Base-by-base conservation (phyloP, 495 filamentous ascomycete genomes). In the Glutinoglossum americanum region DNA sequence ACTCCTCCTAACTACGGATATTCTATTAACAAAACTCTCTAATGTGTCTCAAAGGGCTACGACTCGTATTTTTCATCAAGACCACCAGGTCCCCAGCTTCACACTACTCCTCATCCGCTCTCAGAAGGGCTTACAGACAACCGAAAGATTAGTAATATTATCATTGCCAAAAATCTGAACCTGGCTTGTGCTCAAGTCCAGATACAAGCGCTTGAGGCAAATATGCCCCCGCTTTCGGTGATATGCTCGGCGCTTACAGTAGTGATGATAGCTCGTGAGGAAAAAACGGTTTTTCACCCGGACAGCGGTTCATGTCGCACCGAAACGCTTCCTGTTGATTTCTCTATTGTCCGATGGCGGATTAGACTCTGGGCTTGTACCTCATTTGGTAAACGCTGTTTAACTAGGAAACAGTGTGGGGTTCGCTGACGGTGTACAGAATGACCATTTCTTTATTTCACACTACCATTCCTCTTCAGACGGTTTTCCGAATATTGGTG, bases 381-480 rank as follows among this genome's bases (percentile, higher is more conserved):
- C 56, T 44, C 76, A 81, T 64, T 59, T 81, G 39, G 77, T 80
- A 35, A 49, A 69, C 60, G 13, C 23, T 3, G 2, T 32, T 30
- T 6, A 32, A n/a, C 3, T 2, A 15, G 28, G 15, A 13, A 53
- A 1, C 8, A 2, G 23, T 30, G 26, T 13, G 9, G 19, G 4
- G 21, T n/a, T n/a, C n/a, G 19, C 49, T 53, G 13, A 53, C 49
- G 15, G 49, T 15, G 37, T 37, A 56, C 28, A 94, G 72, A 87
- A 84, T 64, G 89, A 96, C 57, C 78, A 85, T 61, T 80, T 97
- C 59, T 85, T 89, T 64, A 80, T 98, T 19, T 89, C 87, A 0
- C 88, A 96, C 68, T 86, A 80, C 69, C 89, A 98, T 64, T 74
- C 82, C 35, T 72, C 76, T 3, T 76, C 80, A 17, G 80, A 89